These are phyloP conservation scores for Arabidopsis hybrid DNA, from an alignment of 441 rosid genomes.

Conservation along the genomic window DNA sequence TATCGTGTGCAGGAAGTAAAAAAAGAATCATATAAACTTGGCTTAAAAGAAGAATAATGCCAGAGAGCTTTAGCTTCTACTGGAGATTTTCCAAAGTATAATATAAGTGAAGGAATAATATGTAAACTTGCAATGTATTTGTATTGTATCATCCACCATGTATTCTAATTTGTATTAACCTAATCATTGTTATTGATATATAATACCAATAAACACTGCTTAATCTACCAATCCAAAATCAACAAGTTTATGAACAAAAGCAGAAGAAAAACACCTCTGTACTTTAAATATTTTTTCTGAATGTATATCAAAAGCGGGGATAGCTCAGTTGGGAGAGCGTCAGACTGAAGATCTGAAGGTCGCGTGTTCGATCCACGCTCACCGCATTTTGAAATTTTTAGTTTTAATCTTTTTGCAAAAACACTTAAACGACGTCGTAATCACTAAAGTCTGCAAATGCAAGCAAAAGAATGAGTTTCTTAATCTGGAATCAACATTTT, in stretches of 20 bases:
- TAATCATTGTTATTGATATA: slow-evolving; percentile 6
- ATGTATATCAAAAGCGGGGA: slow-evolving; percentile 19
- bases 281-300: no score
- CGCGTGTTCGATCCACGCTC: slow-evolving; percentile 88
- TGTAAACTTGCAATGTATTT: slow-evolving; percentile 14
- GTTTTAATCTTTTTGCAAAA: no score
- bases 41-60: slow-evolving; percentile 28
- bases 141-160: slow-evolving; percentile 29
- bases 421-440: not conserved
- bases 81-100: slow-evolving; percentile 28
- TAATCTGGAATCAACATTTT: not conserved
- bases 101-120: not conserved
- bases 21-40: not conserved
- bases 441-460: not conserved
- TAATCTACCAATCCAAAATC: slow-evolving; percentile 4
- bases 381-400: slow-evolving; percentile 49
- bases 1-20: slow-evolving; percentile 63
- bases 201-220: not conserved
- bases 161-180: slow-evolving; percentile 15
- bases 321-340: slow-evolving; percentile 54
- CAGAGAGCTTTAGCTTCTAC: slow-evolving; percentile 38
- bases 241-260: not conserved
- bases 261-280: no score
- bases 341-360: slow-evolving; percentile 54
- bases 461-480: not conserved